These are phyloP conservation scores for Phytophthora lateralis DNA, from an alignment of 352 stramenopile genomes.

Conservation along the genomic window DNA sequence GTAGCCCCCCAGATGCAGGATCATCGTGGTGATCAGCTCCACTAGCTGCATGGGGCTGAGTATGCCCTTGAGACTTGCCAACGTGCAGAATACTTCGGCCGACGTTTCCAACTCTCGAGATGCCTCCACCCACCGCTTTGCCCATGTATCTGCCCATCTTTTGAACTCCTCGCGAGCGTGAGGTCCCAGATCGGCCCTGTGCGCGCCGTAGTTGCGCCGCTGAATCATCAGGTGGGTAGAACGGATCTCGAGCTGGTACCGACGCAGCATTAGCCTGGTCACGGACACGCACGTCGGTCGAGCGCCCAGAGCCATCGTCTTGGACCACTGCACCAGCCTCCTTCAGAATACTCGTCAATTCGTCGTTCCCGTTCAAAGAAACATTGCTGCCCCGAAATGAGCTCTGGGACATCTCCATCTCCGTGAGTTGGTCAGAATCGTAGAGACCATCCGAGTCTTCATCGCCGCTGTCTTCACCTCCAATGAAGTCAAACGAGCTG, in stretches of 20 bases:
- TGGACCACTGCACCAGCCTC: conserved; percentile 27
- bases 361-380: conserved; percentile 40
- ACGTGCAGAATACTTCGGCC: conserved; percentile 78
- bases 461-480: conserved; percentile 78
- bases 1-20: conserved; percentile 35
- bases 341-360: conserved; percentile 35
- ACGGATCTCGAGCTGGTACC: conserved; percentile 24
- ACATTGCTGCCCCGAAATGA: conserved; percentile 47
- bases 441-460: conserved; percentile 78
- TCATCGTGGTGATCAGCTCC: conserved; percentile 31
- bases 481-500: conserved; percentile 84
- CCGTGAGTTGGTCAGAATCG: conserved; percentile 72
- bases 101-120: conserved; percentile 80
- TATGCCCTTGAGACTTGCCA: conserved; percentile 51
- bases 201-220: conserved; percentile 15
- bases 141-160: conserved; percentile 83
- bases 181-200: conserved; percentile 26
- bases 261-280: conserved; percentile 18
- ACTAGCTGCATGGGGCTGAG: conserved; percentile 12
- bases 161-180: conserved; percentile 57
- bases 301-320: conserved; percentile 16
- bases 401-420: conserved; percentile 70
- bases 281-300: conserved; percentile 14
- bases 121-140: conserved; percentile 76
- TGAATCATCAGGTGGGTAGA: conserved; percentile 27